These are phyloP conservation scores for Ziziphus jujuba DNA, from an alignment of 306 rosid genomes.

Conservation along the genomic window DNA sequence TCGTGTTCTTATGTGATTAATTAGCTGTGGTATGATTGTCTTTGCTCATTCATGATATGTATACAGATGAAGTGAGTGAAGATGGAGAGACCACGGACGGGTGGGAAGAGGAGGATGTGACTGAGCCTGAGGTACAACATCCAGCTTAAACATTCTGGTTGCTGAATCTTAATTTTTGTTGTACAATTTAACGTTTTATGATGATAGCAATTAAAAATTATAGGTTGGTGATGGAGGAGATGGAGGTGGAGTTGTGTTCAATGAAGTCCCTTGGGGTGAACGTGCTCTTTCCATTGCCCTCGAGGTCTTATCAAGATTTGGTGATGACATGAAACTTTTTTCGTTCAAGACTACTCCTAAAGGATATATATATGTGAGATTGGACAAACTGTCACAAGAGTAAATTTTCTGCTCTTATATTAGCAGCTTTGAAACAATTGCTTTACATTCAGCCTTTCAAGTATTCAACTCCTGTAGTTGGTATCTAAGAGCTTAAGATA, in stretches of 20 bases:
- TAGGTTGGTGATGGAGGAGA: slow-evolving; percentile 82
- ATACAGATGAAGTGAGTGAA: slow-evolving; percentile 52
- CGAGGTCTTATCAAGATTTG: slow-evolving; percentile 52
- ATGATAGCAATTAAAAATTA: slow-evolving; percentile 21
- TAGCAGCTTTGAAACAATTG: slow-evolving; percentile 5
- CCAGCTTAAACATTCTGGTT: slow-evolving; percentile 15
- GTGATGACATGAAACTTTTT: slow-evolving; percentile 63
- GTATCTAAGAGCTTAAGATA: background rate
- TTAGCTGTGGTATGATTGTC: slow-evolving; percentile 3
- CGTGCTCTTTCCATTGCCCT: slow-evolving; percentile 62
- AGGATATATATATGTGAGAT: slow-evolving; percentile 76
- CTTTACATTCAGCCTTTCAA: background rate
- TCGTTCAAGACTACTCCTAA: slow-evolving; percentile 81
- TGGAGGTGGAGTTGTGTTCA: slow-evolving; percentile 84
- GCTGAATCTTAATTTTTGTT: slow-evolving; percentile 19
- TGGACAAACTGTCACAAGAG: slow-evolving; percentile 76
- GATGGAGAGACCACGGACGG: slow-evolving; percentile 41
- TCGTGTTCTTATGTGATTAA: background rate
- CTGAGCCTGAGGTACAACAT: slow-evolving; percentile 57
- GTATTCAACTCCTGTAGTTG: background rate
- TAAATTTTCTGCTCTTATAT: slow-evolving; percentile 38
- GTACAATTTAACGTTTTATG: slow-evolving; percentile 1
- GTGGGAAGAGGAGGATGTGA: slow-evolving; percentile 66
- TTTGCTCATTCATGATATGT: slow-evolving; percentile 12
- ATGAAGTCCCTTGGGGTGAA: slow-evolving; percentile 80